A percentile compares a stretch with the other conserved stretches of the same genome.
Evolutionary conservation across 2,329 filamentous ascomycete genomes (phyloP).

Genomic region (Pyricularia sp.): DNA sequence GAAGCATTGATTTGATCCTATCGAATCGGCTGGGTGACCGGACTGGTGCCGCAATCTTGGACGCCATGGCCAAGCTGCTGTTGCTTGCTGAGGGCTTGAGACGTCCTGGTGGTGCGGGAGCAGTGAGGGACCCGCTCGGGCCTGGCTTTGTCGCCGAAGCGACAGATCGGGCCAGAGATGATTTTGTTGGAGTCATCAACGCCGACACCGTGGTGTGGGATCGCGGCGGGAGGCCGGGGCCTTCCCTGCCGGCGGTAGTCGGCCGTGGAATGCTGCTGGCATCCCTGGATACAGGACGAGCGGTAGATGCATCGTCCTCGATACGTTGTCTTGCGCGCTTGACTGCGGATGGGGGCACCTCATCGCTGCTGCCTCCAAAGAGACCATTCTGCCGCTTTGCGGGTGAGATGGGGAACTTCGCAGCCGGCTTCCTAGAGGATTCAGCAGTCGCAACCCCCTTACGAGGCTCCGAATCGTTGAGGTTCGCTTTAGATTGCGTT

Average conservation of each 20-base stretch:
- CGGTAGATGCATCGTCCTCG: constrained; percentile 55
- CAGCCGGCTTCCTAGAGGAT: constrained; percentile 18
- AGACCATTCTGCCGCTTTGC: constrained; percentile 15
- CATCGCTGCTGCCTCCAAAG: constrained; percentile 7
- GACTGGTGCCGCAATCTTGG: constrained; percentile 16
- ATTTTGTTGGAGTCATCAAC: constrained; percentile 66
- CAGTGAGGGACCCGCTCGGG: constrained; percentile 29
- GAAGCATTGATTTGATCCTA: constrained; percentile 45
- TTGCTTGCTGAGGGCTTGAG: constrained; percentile 39
- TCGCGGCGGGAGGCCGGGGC: constrained; percentile 23
- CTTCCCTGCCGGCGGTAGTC: constrained; percentile 28
- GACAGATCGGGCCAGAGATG: constrained; percentile 51
- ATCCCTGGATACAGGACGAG: constrained; percentile 45
- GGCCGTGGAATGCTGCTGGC: constrained; percentile 35
- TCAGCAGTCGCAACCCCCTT: background rate
- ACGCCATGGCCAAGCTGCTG: constrained; percentile 26
- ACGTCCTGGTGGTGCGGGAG: constrained; percentile 23
- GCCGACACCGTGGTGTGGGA: constrained; percentile 26
- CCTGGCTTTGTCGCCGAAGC: constrained; percentile 34
- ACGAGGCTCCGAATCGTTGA: constrained; percentile 41
- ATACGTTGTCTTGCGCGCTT: constrained; percentile 61
- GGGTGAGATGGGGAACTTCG: constrained; percentile 12
- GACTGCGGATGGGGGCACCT: constrained; percentile 28
- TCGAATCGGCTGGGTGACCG: constrained; percentile 39
- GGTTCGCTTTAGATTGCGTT: constrained; percentile 41